These are phyloP conservation scores for Bretziella fagacearum DNA, from an alignment of 2,329 filamentous ascomycete species.

Conservation along the genomic window DNA sequence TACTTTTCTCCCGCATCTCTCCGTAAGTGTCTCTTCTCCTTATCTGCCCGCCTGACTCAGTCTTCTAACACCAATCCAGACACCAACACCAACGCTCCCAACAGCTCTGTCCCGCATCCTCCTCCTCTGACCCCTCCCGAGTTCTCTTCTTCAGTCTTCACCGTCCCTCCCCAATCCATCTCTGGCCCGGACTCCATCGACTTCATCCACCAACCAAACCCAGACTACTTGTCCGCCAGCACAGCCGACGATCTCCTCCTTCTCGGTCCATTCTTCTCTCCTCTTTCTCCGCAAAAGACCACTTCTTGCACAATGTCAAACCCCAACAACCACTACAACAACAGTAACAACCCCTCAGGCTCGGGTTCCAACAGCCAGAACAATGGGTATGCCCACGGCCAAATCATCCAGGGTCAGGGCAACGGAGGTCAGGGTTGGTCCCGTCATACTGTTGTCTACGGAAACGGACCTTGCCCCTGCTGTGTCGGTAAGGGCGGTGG, in stretches of 20 bases:
- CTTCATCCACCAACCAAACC: slow-evolving; percentile 34
- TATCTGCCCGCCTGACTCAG: not conserved
- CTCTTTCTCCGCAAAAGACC: slow-evolving; percentile 16
- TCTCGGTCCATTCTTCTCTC: not conserved
- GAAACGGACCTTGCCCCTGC: slow-evolving; percentile 39
- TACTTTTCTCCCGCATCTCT: slow-evolving; percentile 2
- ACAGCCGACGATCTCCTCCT: slow-evolving; percentile 15
- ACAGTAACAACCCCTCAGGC: slow-evolving; percentile 17
- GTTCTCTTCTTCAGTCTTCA: slow-evolving; percentile 26
- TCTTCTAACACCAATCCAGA: not conserved
- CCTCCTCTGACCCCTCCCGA: slow-evolving; percentile 34
- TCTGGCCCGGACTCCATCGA: slow-evolving; percentile 19
- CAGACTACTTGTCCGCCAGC: slow-evolving; percentile 28
- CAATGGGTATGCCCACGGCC: slow-evolving; percentile 26
- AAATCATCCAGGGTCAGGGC: slow-evolving; percentile 33
- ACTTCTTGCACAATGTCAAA: slow-evolving; percentile 16
- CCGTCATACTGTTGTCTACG: slow-evolving; percentile 42
- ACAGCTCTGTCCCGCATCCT: slow-evolving; percentile 22
- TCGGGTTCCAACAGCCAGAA: slow-evolving; percentile 20
- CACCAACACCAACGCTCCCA: not conserved
- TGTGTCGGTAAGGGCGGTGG: slow-evolving; percentile 32
- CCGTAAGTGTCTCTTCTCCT: not conserved
- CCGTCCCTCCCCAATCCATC: slow-evolving; percentile 21
- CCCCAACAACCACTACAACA: not conserved
- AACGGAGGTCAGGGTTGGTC: slow-evolving; percentile 34